Percentiles rank a stretch among this genome's conserved stretches.
These are phyloP conservation scores for Galeopsis tetrahit DNA, from an alignment of 257 asterid genomes.

Conservation along the genomic window DNA sequence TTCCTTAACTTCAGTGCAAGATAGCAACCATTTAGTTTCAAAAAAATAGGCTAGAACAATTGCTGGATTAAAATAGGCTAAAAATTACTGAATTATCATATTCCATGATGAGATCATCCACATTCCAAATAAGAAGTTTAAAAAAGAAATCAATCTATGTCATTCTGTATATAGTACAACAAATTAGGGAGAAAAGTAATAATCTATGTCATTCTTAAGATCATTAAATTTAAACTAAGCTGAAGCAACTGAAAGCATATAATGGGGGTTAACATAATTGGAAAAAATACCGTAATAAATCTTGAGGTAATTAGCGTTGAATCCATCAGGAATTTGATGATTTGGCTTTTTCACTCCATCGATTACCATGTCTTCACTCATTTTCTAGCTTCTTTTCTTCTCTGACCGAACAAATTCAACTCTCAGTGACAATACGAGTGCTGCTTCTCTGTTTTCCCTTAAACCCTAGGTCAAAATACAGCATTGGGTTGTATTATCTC, in stretches of 20 bases:
- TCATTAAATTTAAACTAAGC: neutral
- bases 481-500: too few relatives aligned
- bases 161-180: too few relatives aligned
- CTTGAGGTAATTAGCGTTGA: slow-evolving; percentile 72
- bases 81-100: neutral
- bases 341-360: slow-evolving; percentile 46
- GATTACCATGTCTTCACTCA: slow-evolving; percentile 59
- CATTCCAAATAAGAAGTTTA: slow-evolving; percentile 11
- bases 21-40: neutral
- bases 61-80: neutral
- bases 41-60: neutral
- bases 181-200: too few relatives aligned
- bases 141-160: neutral
- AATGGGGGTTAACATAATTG: neutral
- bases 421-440: neutral
- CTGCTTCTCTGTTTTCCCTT: too few relatives aligned
- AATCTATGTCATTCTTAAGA: too few relatives aligned
- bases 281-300: slow-evolving; percentile 62
- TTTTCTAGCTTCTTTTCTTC: slow-evolving; percentile 52
- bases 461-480: too few relatives aligned
- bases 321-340: slow-evolving; percentile 51
- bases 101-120: neutral
- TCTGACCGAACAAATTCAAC: slow-evolving; percentile 38
- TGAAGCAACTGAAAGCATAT: neutral
- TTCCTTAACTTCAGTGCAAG: neutral